Evolutionary conservation across 306 rosid genomes (phyloP).

Genomic region (Begonia peltatifolia): DNA sequence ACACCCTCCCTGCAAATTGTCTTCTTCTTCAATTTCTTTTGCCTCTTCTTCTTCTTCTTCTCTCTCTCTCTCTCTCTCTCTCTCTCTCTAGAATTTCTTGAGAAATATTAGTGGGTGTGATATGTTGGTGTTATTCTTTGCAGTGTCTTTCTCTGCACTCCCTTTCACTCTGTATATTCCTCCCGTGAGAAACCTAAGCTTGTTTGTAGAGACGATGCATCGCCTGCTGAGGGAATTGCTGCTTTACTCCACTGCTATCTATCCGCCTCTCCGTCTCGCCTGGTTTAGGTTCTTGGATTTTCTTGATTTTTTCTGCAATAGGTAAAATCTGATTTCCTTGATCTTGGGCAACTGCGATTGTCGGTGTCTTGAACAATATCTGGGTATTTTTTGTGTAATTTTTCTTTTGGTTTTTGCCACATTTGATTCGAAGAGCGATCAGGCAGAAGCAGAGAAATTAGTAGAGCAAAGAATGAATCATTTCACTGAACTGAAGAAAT

Average conservation of each 20-base stretch:
- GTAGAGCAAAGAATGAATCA: background rate
- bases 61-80: too few relatives aligned
- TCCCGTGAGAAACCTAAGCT: constrained; percentile 51
- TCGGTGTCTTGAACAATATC: background rate
- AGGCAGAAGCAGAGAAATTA: background rate
- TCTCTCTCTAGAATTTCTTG: too few relatives aligned
- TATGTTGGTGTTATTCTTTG: constrained; percentile 41
- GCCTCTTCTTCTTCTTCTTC: too few relatives aligned
- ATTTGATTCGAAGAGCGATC: background rate
- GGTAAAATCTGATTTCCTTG: too few relatives aligned
- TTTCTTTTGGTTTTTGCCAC: background rate
- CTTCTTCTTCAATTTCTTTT: too few relatives aligned
- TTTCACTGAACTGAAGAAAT: too few relatives aligned
- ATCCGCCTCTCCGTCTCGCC: constrained; percentile 36
- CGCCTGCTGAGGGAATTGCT: constrained; percentile 30
- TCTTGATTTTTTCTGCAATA: background rate
- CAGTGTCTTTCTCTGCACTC: constrained; percentile 58
- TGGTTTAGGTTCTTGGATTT: constrained; percentile 47
- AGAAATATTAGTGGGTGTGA: background rate
- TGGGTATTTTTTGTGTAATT: background rate
- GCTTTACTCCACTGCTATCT: constrained; percentile 18
- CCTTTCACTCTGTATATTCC: constrained; percentile 68
- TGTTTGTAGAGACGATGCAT: constrained; percentile 47
- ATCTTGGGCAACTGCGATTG: too few relatives aligned
- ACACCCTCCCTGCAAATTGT: too few relatives aligned